Conservation (phyloP, 2,329 filamentous ascomycete species). For the Hypomyces rosellus region DNA sequence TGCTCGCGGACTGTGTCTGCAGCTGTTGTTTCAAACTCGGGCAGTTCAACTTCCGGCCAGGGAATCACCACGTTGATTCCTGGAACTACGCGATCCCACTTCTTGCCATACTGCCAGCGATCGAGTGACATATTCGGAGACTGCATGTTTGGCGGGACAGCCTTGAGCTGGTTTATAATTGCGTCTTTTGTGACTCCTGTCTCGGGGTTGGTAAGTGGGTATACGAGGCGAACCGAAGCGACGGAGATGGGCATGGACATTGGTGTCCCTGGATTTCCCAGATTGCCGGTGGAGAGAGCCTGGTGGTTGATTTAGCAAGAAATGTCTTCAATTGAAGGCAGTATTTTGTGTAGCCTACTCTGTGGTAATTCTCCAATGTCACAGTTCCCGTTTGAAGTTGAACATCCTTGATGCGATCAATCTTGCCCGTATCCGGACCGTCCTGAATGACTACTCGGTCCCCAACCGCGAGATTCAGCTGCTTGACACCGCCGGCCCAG, state of each 20-base stretch:
- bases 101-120: constrained; percentile 35
- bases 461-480: constrained; percentile 56
- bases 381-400: constrained; percentile 49
- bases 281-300: constrained; percentile 25
- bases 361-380: constrained; percentile 55
- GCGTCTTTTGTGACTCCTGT: constrained; percentile 65
- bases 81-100: constrained; percentile 55
- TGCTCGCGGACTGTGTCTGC: constrained; percentile 70
- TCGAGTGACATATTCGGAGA: constrained; percentile 36
- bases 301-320: constrained; percentile 8
- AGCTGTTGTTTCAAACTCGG: constrained; percentile 47
- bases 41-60: constrained; percentile 58
- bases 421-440: constrained; percentile 75
- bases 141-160: constrained; percentile 42
- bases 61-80: constrained; percentile 68
- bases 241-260: constrained; percentile 52
- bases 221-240: constrained; percentile 72
- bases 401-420: constrained; percentile 62
- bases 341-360: constrained; percentile 42
- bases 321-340: neutral
- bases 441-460: constrained; percentile 80
- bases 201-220: constrained; percentile 60
- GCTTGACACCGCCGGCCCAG: constrained; percentile 50
- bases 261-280: constrained; percentile 24
- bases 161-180: constrained; percentile 65